Evolutionary conservation across 768 basidiomycete species (phyloP).

Genomic region (Lyophyllum shimeji): DNA sequence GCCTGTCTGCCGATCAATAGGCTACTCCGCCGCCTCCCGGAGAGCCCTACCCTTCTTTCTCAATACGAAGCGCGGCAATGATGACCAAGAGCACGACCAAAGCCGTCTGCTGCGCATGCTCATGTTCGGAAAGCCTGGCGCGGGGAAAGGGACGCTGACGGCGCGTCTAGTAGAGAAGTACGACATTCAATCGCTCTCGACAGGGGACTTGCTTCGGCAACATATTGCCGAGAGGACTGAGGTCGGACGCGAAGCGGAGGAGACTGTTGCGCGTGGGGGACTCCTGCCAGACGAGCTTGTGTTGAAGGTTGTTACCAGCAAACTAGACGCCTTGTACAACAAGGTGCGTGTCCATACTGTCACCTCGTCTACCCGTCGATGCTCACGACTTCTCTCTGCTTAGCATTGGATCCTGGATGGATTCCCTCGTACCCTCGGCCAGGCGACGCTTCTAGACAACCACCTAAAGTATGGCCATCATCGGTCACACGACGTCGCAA

Average conservation of each 20-base stretch:
- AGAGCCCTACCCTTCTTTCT: slow-evolving; percentile 55
- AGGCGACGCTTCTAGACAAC: slow-evolving; percentile 75
- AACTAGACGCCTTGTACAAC: slow-evolving; percentile 64
- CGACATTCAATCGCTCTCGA: slow-evolving; percentile 74
- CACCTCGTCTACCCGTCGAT: background rate
- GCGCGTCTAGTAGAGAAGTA: slow-evolving; percentile 77
- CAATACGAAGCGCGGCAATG: slow-evolving; percentile 37
- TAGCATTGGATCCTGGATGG: slow-evolving; percentile 94
- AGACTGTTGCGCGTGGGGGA: slow-evolving; percentile 75
- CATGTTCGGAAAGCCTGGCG: slow-evolving; percentile 81
- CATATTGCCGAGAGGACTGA: slow-evolving; percentile 78
- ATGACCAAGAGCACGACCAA: slow-evolving; percentile 35
- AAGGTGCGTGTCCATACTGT: slow-evolving; percentile 43
- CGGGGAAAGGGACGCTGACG: slow-evolving; percentile 84
- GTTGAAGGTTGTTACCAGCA: slow-evolving; percentile 71
- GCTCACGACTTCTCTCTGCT: background rate
- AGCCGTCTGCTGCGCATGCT: slow-evolving; percentile 54
- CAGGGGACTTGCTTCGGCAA: slow-evolving; percentile 83
- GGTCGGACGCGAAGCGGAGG: slow-evolving; percentile 72
- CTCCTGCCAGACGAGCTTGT: slow-evolving; percentile 80
- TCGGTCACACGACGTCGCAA: slow-evolving; percentile 1
- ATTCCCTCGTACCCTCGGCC: slow-evolving; percentile 86
- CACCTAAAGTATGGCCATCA: slow-evolving; percentile 59
- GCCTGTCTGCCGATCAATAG: slow-evolving; percentile 22
- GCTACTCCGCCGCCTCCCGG: slow-evolving; percentile 28